Evolutionary conservation across 352 stramenopile species (phyloP), one percentile per base, ranked within the genome.

Genomic region (Pythium apleroticum): DNA sequence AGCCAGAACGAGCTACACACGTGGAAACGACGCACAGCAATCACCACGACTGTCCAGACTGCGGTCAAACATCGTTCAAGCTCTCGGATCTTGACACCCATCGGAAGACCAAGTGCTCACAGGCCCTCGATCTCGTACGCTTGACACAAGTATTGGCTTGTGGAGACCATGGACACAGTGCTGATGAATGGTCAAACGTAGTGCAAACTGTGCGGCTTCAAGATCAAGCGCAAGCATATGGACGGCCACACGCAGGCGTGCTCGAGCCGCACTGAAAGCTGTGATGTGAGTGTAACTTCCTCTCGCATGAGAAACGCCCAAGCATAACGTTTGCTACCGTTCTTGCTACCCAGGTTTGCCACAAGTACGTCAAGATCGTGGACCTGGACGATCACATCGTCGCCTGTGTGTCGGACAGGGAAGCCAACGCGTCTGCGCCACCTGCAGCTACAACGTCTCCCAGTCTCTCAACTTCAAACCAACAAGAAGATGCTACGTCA

Each of bases 201-300:
- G 80, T 88, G 78, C 25, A 33, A 31, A 3, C 49, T 88, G 3
- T 90, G 78, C 46, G 74, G 74, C 9, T 78, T 90, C 27, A 69
- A 72, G 22, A 78, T 86, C 33, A 84, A 84, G 52, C 74, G 69
- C 12, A 75, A 79, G 35, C 77, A 85, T 9, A 65, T 77, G 14
- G 15, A 19, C 5, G 49, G 60, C 3, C 81, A 90, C 52, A 57
- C 60, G 10, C 22, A 20, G 4, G 70, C 72, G n/a, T 90, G 81
- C 48, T 73, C 72, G 9, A 88, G 69, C 56, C 79, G 81, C 41
- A 90, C 79, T 0, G 74, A 84, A 27, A 64, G 64, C 43, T 90
- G 81, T 48, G 77, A 88, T 49, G 81, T 88, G 66, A 24, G 43
- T n/a, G 14, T n/a, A n/a, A n/a, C n/a, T n/a, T n/a, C n/a, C n/a